A percentile compares a stretch with the other conserved stretches of the same genome.
Evolutionary conservation across 2,329 filamentous ascomycete genomes (phyloP).

Genomic region (Lanzia echinophila): DNA sequence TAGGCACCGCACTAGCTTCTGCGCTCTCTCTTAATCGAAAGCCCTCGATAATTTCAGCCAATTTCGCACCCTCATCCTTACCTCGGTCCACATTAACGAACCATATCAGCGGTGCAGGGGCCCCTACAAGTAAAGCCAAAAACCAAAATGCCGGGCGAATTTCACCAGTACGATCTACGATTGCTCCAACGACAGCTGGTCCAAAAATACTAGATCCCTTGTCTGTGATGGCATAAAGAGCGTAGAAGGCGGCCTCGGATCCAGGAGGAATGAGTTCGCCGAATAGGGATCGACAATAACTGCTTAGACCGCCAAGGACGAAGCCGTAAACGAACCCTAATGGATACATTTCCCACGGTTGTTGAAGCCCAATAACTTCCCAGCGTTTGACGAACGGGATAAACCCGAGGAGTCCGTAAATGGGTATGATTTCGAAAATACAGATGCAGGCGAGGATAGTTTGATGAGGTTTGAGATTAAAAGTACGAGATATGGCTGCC

Average conservation of each 20-base stretch:
- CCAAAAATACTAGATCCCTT: constrained; percentile 94
- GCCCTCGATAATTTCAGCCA: constrained; percentile 39
- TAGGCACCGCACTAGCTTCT: not conserved
- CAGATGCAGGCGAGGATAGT: constrained; percentile 84
- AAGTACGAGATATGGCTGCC: constrained; percentile 66
- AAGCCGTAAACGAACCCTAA: constrained; percentile 86
- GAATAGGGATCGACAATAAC: constrained; percentile 86
- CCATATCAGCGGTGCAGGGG: constrained; percentile 78
- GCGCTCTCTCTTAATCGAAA: constrained; percentile 5
- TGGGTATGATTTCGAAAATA: constrained; percentile 83
- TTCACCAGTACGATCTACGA: constrained; percentile 75
- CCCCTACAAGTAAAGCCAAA: constrained; percentile 68
- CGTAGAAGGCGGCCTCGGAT: constrained; percentile 82
- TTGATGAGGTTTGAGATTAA: constrained; percentile 68
- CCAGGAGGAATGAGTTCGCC: constrained; percentile 89
- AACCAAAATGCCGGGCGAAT: constrained; percentile 89
- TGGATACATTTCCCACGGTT: constrained; percentile 94
- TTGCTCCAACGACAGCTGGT: constrained; percentile 83
- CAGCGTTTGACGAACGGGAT: constrained; percentile 68
- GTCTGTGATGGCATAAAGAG: constrained; percentile 90
- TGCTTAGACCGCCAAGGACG: constrained; percentile 84
- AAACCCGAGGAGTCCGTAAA: constrained; percentile 87
- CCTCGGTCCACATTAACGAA: constrained; percentile 78
- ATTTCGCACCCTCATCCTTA: constrained; percentile 56
- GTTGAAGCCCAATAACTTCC: constrained; percentile 76